phyloP scores from a whole-genome alignment of 257 asterid species.

The Oldenlandia corymbosa region DNA sequence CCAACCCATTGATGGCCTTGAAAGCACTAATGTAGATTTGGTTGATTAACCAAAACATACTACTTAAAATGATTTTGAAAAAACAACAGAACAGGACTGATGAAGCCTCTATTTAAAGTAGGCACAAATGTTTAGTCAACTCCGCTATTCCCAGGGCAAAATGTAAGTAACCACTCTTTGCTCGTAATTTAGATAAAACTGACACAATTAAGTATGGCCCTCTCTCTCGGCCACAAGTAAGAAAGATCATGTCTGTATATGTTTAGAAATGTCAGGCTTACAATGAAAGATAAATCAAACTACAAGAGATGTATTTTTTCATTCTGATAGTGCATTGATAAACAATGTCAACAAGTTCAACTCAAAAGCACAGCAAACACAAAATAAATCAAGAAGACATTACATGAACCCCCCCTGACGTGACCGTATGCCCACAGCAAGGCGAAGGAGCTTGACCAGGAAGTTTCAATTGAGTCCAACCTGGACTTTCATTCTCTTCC shows the following conservation, averaged over 20 bases:
- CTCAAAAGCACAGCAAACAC: not conserved
- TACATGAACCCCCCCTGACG: conserved; percentile 95
- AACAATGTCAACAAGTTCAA: conserved; percentile 1
- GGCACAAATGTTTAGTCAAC: not conserved
- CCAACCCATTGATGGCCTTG: not conserved
- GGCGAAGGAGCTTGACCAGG: conserved; percentile 99
- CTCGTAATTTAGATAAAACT: not conserved
- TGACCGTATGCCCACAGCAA: conserved; percentile 90
- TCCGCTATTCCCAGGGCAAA: too few species aligned
- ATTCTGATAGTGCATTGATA: not conserved
- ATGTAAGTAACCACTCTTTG: too few species aligned
- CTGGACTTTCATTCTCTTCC: conserved; percentile 95
- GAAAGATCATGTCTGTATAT: not conserved
- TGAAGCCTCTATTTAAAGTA: not conserved
- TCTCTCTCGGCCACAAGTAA: not conserved
- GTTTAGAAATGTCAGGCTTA: not conserved
- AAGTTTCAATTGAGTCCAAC: conserved; percentile 98
- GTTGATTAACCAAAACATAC: not conserved
- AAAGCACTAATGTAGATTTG: not conserved
- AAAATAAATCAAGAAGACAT: conserved; percentile 15
- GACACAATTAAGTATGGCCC: not conserved
- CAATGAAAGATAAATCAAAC: conserved; percentile 1
- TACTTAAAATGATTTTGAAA: not conserved
- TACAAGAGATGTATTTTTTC: not conserved
- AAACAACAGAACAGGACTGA: not conserved